Percentiles rank a stretch among this genome's conserved stretches.
These are phyloP conservation scores for Blastocystis sp. DNA, from an alignment of 352 stramenopile genomes.

Conservation along the genomic window DNA sequence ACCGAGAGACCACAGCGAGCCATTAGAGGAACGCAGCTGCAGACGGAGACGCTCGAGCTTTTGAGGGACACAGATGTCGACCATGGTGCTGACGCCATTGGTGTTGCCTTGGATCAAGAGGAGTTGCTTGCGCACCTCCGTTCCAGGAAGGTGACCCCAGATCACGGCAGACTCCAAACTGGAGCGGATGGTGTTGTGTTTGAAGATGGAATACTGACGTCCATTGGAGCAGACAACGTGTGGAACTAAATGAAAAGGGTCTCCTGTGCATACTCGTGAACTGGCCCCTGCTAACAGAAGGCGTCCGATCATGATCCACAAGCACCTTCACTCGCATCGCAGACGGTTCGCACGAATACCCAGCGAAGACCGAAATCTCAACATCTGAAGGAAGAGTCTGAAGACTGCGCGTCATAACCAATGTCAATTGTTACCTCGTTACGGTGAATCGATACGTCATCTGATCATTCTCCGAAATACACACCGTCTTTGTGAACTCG, in stretches of 20 bases:
- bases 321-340: slow-evolving; percentile 32
- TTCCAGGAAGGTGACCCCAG: neutral
- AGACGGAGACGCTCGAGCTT: neutral
- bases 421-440: neutral
- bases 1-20: neutral
- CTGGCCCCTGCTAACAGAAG: neutral
- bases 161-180: slow-evolving; percentile 8
- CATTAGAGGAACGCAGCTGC: neutral
- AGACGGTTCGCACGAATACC: neutral
- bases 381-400: neutral
- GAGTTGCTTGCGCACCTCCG: neutral
- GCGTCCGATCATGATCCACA: neutral
- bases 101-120: neutral
- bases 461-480: slow-evolving; percentile 26
- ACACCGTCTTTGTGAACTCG: slow-evolving; percentile 22
- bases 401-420: neutral
- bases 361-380: slow-evolving; percentile 35
- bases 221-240: slow-evolving; percentile 42
- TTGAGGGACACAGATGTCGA: slow-evolving; percentile 32
- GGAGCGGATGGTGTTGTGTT: neutral
- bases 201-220: slow-evolving; percentile 42
- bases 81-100: slow-evolving; percentile 7
- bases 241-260: neutral
- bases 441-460: slow-evolving; percentile 36
- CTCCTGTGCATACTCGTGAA: neutral